These are phyloP conservation scores for Erythrophleum fordii DNA, from an alignment of 306 rosid genomes.

Conservation along the genomic window DNA sequence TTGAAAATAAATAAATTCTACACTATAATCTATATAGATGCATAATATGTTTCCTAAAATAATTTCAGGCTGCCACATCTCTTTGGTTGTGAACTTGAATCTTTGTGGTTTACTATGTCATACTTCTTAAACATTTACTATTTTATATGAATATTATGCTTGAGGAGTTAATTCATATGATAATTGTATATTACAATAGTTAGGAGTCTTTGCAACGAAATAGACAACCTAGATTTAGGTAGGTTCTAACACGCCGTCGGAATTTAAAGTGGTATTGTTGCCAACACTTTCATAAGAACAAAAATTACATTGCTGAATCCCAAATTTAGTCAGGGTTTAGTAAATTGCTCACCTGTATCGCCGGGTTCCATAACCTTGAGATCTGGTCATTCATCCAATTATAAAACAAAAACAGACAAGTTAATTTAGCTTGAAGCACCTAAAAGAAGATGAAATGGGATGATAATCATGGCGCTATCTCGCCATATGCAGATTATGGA, in stretches of 20 bases:
- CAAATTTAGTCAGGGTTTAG: not conserved
- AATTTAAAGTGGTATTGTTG: not conserved
- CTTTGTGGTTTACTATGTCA: not conserved
- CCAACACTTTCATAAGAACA: not conserved
- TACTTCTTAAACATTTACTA: not conserved
- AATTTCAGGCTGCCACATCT: not conserved
- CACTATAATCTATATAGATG: not conserved
- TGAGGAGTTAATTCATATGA: not conserved
- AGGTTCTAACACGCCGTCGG: not conserved
- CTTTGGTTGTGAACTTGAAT: not conserved
- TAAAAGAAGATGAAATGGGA: not conserved
- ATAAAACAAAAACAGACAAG: not conserved
- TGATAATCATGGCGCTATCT: not conserved
- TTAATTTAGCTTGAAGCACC: not conserved
- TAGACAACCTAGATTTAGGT: not conserved
- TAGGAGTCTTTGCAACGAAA: not conserved
- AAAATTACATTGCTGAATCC: not conserved
- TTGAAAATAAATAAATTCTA: not conserved
- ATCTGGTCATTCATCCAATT: not conserved
- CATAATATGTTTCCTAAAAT: not conserved
- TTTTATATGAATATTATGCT: not conserved
- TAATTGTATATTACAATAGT: not conserved
- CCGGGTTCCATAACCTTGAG: constrained; percentile 18
- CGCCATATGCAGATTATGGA: not conserved
- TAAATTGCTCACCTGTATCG: constrained; percentile 28